Evolutionary conservation across 2,329 filamentous ascomycete species (phyloP).

Genomic region (Ceratocystis cacaofunesta): DNA sequence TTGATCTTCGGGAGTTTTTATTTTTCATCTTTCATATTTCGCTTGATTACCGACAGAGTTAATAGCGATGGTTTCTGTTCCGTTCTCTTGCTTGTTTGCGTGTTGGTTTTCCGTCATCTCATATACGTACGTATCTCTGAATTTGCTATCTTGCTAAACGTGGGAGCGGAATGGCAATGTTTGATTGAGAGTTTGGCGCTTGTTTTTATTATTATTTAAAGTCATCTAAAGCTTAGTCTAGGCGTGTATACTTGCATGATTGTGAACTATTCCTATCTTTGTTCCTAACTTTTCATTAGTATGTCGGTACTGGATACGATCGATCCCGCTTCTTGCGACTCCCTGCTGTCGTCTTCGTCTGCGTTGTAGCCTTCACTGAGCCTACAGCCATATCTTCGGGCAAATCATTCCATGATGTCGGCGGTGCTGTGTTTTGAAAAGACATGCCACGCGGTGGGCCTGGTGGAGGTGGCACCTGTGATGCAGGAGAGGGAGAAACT

Average conservation of each 20-base stretch:
- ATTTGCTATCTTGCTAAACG: background rate
- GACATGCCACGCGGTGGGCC: constrained; percentile 28
- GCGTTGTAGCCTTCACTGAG: constrained; percentile 24
- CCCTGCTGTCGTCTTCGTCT: constrained; percentile 31
- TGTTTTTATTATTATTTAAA: no score
- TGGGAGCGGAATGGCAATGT: no score
- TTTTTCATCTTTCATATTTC: constrained; percentile 10
- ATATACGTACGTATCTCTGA: constrained; percentile 21
- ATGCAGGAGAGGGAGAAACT: background rate
- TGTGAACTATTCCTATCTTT: background rate
- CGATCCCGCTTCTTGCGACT: constrained; percentile 43
- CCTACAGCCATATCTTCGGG: constrained; percentile 41
- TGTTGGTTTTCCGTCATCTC: constrained; percentile 21
- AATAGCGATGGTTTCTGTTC: constrained; percentile 7
- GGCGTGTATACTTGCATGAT: background rate
- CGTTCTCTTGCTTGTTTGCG: constrained; percentile 11
- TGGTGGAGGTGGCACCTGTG: constrained; percentile 1
- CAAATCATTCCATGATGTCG: constrained; percentile 52
- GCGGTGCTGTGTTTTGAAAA: constrained; percentile 44
- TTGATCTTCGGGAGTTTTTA: constrained; percentile 9
- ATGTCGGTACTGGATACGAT: constrained; percentile 47
- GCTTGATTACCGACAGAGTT: background rate
- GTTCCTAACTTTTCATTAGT: constrained; percentile 21
- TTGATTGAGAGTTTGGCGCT: no score
- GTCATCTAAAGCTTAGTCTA: no score